Evolutionary conservation across 495 filamentous ascomycete genomes (phyloP), one percentile per base, ranked within the genome.

Genomic region (Neurospora tetraspora): DNA sequence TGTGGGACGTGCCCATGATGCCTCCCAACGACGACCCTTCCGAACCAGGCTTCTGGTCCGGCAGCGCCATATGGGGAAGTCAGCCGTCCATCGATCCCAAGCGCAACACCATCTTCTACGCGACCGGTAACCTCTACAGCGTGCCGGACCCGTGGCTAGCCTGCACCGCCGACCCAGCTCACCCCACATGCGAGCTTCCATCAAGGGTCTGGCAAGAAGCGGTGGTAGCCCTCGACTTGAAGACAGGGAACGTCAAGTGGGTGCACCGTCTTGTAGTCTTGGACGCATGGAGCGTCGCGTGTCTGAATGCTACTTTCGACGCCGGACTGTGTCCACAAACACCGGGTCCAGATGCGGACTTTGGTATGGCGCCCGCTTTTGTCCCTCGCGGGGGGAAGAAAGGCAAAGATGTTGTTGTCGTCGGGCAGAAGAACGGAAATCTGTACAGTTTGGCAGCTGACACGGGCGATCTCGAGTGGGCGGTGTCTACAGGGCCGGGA

Each of bases 321-420:
- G 20, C 47, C 0, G 20, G 5, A 27, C 40, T 76, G 34, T 84
- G 82, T 76, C 78, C 80, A 2, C 23, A 76, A 5, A 74, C 68
- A n/a, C 80, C 81, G 2, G 82, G 83, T 14, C 72, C 73, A 36
- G 81, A 85, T 74, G 75, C 77, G 23, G 80, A 84, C 69, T 85
- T 85, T 59, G 83, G 80, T 2, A 85, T 85, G 78, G 83, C 83
- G 38, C 83, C 83, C 3, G 39, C 78, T 5, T 81, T 81, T 68
- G 76, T 85, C 1, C 39, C 38, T 42, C 2, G 36, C 42, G 39
- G 39, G 18, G 73, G 74, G 2, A 74, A 71, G 20, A 72, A 70
- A 31, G 70, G 72, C n/a, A 59, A 70, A 27, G 81, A 83, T 72
- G 72, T 77, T 23, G 16, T 85, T 8, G 76, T 82, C 6, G 71